A percentile compares a stretch with the other conserved stretches of the same genome.
phyloP scores from a whole-genome alignment of 2,329 filamentous ascomycete species.

The Aspergillus sp. region DNA sequence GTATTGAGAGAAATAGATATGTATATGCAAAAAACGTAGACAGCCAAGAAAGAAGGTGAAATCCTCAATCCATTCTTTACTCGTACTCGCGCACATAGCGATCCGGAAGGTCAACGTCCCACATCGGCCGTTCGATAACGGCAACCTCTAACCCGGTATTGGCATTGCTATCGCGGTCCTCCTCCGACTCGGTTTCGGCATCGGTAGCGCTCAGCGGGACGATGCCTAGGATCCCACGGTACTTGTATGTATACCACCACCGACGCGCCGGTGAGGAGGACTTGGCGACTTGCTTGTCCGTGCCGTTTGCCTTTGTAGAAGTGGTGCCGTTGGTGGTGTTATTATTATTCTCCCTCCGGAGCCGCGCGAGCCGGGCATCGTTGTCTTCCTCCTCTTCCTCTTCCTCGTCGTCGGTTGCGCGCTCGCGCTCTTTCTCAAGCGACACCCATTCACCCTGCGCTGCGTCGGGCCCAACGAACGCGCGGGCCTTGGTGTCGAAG shows the following conservation, averaged over 20 bases:
- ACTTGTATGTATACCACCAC: constrained; percentile 85
- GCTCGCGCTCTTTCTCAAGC: constrained; percentile 31
- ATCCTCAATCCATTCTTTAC: constrained; percentile 23
- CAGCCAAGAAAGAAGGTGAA: not conserved
- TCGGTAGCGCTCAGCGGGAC: constrained; percentile 49
- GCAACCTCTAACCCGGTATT: constrained; percentile 66
- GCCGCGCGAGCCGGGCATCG: constrained; percentile 11
- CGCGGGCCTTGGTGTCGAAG: constrained; percentile 50
- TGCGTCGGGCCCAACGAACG: constrained; percentile 43
- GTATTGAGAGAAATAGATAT: not conserved
- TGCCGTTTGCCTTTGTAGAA: no score
- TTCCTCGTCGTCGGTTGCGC: constrained; percentile 23
- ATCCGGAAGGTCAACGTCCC: constrained; percentile 76
- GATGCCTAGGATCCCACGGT: constrained; percentile 84
- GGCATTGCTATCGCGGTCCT: not conserved
- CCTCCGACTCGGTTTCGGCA: not conserved
- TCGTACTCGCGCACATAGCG: constrained; percentile 63
- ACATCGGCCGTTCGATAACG: constrained; percentile 80
- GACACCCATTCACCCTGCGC: constrained; percentile 35
- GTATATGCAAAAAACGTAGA: not conserved
- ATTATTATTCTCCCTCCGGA: not conserved
- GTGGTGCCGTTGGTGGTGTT: no score
- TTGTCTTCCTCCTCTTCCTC: constrained; percentile 37
- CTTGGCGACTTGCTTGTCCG: constrained; percentile 13
- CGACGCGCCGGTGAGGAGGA: constrained; percentile 29